Base-by-base conservation (phyloP, 345 rosid genomes). In the Citrus australasica region DNA sequence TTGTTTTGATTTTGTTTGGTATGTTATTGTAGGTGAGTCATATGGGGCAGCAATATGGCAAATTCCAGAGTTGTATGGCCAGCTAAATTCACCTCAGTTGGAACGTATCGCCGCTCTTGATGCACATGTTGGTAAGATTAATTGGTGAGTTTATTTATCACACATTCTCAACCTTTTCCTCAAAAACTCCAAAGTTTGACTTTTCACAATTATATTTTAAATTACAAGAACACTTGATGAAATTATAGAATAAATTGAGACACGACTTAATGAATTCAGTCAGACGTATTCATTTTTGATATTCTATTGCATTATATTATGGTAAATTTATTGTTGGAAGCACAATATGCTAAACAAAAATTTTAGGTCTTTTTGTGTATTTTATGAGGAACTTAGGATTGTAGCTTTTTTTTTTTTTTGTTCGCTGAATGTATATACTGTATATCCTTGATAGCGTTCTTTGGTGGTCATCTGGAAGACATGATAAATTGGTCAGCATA, bases 1-100 rank as follows among this genome's bases (percentile, higher is more conserved):
- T 73, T 28, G 14, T 38, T 73, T 80, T 73, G 68, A 10, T 21
- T 65, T 30, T 64, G 33, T 79, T n/a, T 79, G 75, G 42, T 66
- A 22, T 78, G 72, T 72, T 28, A 42, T 76, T 81, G 78, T 82
- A 92, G 97, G 94, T 40, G 98, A 94, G 67, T 86, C 97, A 21
- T 90, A 81, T 64, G 98, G 97, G 81, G 98, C 99, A 16, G 97
- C 97, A 14, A 87, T 92, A 63, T 96, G 98, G 98, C 97, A 87
- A 85, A 94, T 96, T 62, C 99, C 97, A n/a, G 99, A 96, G 91
- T 77, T 96, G 63, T 91, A 94, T 75, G 97, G 98, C 67, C 98
- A 92, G 73, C 60, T 88, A 56, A 93, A 82, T 87, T 94, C 97
- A 3, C 97, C 97, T 73, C 98, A 94, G 56, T 63, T 91, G 88